Base-by-base conservation (phyloP, 2,329 filamentous ascomycete genomes). In the Meredithiella fracta region DNA sequence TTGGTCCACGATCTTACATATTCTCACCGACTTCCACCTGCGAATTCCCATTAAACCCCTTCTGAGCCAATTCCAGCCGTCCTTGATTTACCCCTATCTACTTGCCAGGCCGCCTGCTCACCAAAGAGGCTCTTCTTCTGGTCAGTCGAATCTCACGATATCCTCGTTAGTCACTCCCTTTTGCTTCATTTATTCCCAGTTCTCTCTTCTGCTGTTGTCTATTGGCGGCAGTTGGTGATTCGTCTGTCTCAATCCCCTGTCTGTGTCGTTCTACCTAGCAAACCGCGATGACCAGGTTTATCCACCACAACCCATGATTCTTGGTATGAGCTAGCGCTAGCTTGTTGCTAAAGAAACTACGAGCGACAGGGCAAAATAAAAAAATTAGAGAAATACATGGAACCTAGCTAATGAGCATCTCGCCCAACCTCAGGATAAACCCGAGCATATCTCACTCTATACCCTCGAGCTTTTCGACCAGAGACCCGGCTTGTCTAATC, bases 371-470 rank as follows among this genome's bases (percentile, higher is more conserved):
- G 29, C 29, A 34, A 22, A 44, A 44, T 1, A 53, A 53, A 51
- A 22, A 53, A n/a, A 44, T n/a, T 2, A 44, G 5, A 44, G 17
- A 44, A 44, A 44, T 8, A 44, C 17, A 44, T 31, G 38, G 40
- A 22, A 22, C 31, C 31, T 40, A 25, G 31, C 51, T 40, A 40
- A 25, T 31, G 9, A 53, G 40, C 51, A 15, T 29, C 23, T 20
- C 40, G 23, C 44, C 22, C 53, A 31, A 34, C 53, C 37, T 47
- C 40, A 54, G 29, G 40, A 47, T n/a, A 54, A 47, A 37, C 29
- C 29, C 29, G 29, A 54, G 11, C 17, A 47, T 23, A 47, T 44
- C 29, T 34, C 29, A 34, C 50, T 23, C 29, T 38, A 23, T 38
- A 14, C 25, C 23, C 11, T 37, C 42, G 2, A 17, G 42, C 42